Percentiles rank a stretch among this genome's conserved stretches.
Conservation (phyloP, 305 asterid genomes). For the Fraxinus dipetala region DNA sequence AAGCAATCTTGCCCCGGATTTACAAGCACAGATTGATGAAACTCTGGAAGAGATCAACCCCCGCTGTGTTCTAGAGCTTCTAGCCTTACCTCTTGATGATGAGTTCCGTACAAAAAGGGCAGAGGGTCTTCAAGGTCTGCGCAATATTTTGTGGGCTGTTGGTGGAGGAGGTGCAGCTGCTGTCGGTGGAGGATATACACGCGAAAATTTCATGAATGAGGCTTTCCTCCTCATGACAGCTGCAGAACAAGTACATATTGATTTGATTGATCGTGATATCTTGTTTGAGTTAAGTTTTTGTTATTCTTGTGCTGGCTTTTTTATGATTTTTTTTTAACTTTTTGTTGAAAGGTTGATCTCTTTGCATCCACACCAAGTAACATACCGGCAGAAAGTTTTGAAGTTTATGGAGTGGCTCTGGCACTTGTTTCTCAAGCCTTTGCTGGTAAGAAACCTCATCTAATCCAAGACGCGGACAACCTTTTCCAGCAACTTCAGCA, state of each 20-base stretch:
- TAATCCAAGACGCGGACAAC: conserved; percentile 86
- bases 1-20: conserved; percentile 81
- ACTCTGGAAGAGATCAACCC: conserved; percentile 91
- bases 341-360: conserved; percentile 65
- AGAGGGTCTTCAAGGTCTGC: conserved; percentile 91
- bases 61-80: conserved; percentile 74
- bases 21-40: conserved; percentile 93
- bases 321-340: conserved; percentile 2
- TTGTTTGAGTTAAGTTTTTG: background rate
- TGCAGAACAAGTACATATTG: conserved; percentile 69
- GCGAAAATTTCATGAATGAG: conserved; percentile 95
- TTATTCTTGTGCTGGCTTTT: background rate
- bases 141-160: conserved; percentile 93
- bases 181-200: conserved; percentile 81
- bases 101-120: conserved; percentile 64
- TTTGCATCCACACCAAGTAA: conserved; percentile 91
- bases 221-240: conserved; percentile 89
- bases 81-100: conserved; percentile 72
- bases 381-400: conserved; percentile 97
- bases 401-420: conserved; percentile 93
- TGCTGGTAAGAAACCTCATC: conserved; percentile 81
- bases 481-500: conserved; percentile 97
- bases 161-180: conserved; percentile 99
- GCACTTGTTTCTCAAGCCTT: conserved; percentile 96
- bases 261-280: background rate